Evolutionary conservation across 2,329 filamentous ascomycete genomes (phyloP), one percentile per base, ranked within the genome.

Genomic region (Grosmannia serpens): DNA sequence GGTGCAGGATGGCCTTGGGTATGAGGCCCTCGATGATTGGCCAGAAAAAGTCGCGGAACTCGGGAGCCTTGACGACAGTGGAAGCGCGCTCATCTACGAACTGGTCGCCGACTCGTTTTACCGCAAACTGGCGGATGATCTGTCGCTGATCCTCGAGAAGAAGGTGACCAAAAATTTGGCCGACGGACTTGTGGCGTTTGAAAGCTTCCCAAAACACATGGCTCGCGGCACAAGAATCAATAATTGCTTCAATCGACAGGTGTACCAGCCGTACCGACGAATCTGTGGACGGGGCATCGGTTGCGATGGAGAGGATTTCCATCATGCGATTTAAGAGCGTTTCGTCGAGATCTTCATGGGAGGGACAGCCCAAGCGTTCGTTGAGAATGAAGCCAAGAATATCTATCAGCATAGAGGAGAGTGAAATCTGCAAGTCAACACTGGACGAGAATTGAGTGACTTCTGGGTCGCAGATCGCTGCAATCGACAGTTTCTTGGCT

Each of bases 381-480:
- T 75, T 75, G 24, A 87, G 70, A 41, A 84, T 76, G 49, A 75
- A 67, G 20, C 80, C 69, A 53, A 87, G 74, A 61, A 76, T 79
- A 57, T 83, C 77, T 26, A 87, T 71, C n/a, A 86, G 71, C 58
- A 76, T 74, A 47, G 75, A 72, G 13, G 76, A 75, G 58, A 86
- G 75, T 31, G 73, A 69, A 31, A 79, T 72, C 61, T 74, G 77
- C 53, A 82, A 66, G 44, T 72, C 69, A 56, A 73, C 72, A 53
- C 70, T 74, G 11, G 70, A 67, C 59, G 76, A 74, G 47, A 68
- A 70, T 10, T 75, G 73, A 17, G 80, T 70, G 61, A 86, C 73
- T 24, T 79, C 73, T 27, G 77, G 71, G 59, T 85, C 79, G 15
- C 79, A 82, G 55, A 89, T 77, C 8, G 84, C 84, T 22, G 78